These are phyloP conservation scores for Podospora didyma DNA, from an alignment of 495 filamentous ascomycete species.

Conservation along the genomic window DNA sequence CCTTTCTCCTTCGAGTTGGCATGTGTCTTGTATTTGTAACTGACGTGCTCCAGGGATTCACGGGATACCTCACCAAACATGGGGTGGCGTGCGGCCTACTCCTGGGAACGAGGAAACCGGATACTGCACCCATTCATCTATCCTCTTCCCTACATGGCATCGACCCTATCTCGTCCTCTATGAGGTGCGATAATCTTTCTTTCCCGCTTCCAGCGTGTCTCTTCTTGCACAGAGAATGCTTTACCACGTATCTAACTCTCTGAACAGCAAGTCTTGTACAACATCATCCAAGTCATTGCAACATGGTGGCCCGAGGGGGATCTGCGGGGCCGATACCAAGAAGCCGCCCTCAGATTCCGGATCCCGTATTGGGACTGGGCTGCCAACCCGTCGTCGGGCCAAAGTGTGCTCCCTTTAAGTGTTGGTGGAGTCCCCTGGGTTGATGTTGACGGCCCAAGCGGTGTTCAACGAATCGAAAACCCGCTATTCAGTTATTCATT, in stretches of 20 bases:
- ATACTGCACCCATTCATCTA: slow-evolving; percentile 63
- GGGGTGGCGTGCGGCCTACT: slow-evolving; percentile 50
- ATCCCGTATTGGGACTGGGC: slow-evolving; percentile 72
- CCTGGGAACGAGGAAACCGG: slow-evolving; percentile 46
- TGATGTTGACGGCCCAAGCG: slow-evolving; percentile 50
- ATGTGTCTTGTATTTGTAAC: background rate
- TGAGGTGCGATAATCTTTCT: slow-evolving; percentile 47
- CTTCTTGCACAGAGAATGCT: background rate
- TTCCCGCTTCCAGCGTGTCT: background rate
- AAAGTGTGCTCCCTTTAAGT: slow-evolving; percentile 45
- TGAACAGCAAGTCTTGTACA: slow-evolving; percentile 53
- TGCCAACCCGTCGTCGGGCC: slow-evolving; percentile 41
- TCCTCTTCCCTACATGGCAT: slow-evolving; percentile 70
- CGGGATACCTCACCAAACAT: slow-evolving; percentile 55
- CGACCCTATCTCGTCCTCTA: slow-evolving; percentile 63
- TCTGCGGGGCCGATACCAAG: slow-evolving; percentile 39
- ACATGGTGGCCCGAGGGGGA: slow-evolving; percentile 46
- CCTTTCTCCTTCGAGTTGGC: background rate
- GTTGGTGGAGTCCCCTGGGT: slow-evolving; percentile 40
- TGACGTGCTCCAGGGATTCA: slow-evolving; percentile 52
- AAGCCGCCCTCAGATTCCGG: slow-evolving; percentile 53
- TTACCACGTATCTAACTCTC: background rate
- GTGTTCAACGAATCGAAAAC: slow-evolving; percentile 52
- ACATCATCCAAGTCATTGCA: slow-evolving; percentile 48
- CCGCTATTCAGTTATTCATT: slow-evolving; percentile 61